phyloP scores from a whole-genome alignment of 2,329 filamentous ascomycete species.

The Penicillium sp. region DNA sequence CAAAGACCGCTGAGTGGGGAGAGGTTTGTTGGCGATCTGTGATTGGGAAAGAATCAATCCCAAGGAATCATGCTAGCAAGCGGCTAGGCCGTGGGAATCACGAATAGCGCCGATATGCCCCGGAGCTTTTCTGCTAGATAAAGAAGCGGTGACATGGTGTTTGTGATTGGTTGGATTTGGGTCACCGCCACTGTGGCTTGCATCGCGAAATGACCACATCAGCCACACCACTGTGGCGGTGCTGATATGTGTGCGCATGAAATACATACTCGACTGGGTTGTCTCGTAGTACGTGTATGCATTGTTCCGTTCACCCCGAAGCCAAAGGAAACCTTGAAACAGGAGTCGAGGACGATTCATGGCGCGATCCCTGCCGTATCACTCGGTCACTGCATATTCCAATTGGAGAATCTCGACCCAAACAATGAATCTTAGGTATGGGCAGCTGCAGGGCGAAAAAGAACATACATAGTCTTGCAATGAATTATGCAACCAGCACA shows the following conservation, averaged over 20 bases:
- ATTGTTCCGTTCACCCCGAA: neutral
- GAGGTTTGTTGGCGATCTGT: slow-evolving; percentile 24
- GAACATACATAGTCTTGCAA: neutral
- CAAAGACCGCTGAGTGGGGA: slow-evolving; percentile 19
- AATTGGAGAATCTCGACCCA: neutral
- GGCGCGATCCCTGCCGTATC: neutral
- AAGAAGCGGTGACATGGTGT: slow-evolving; percentile 32
- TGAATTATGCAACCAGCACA: neutral
- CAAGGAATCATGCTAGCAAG: neutral
- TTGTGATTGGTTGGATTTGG: slow-evolving; percentile 26
- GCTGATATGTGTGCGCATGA: neutral
- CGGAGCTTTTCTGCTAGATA: neutral
- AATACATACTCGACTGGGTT: neutral
- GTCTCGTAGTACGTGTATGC: neutral
- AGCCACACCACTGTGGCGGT: slow-evolving; percentile 13
- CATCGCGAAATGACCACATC: neutral
- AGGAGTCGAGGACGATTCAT: neutral
- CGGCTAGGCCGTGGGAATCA: neutral
- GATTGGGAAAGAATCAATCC: slow-evolving; percentile 15
- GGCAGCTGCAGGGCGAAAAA: neutral
- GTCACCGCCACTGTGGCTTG: slow-evolving; percentile 37
- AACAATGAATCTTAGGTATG: neutral
- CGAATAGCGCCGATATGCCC: neutral
- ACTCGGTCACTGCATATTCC: neutral
- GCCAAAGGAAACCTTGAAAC: neutral